Evolutionary conservation across 768 basidiomycete species (phyloP).

Genomic region (Podaxis sp.): DNA sequence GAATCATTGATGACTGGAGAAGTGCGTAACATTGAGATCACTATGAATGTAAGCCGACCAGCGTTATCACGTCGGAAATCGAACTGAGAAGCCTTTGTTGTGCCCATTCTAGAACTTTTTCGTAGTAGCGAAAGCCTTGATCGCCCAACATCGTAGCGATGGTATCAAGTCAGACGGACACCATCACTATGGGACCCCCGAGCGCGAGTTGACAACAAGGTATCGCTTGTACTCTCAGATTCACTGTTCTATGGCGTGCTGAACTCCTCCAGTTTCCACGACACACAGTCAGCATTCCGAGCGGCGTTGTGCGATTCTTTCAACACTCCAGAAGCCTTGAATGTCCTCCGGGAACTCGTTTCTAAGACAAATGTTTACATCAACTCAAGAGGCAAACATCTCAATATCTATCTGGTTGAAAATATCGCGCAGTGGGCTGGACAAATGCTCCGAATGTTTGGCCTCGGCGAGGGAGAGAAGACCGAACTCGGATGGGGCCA

Average conservation of each 20-base stretch:
- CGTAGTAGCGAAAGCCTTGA: conserved; percentile 75
- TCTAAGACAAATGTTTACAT: conserved; percentile 88
- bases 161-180: conserved; percentile 50
- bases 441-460: conserved; percentile 73
- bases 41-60: conserved; percentile 67
- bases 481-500: conserved; percentile 86
- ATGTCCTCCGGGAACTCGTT: conserved; percentile 74
- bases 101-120: conserved; percentile 81
- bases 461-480: conserved; percentile 66
- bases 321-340: conserved; percentile 85
- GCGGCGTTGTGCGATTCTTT: conserved; percentile 92
- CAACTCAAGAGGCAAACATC: conserved; percentile 50
- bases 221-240: conserved; percentile 26
- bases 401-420: conserved; percentile 62
- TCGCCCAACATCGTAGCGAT: conserved; percentile 48
- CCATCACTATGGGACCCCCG: conserved; percentile 62
- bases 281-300: conserved; percentile 76
- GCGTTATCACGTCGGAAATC: background rate
- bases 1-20: conserved; percentile 86
- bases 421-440: conserved; percentile 66
- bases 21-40: conserved; percentile 77
- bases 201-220: conserved; percentile 65
- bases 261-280: conserved; percentile 51
- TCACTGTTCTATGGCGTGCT: background rate
- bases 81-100: conserved; percentile 7